phyloP scores from a whole-genome alignment of 257 asterid species.

The Solanum ossicruentum region DNA sequence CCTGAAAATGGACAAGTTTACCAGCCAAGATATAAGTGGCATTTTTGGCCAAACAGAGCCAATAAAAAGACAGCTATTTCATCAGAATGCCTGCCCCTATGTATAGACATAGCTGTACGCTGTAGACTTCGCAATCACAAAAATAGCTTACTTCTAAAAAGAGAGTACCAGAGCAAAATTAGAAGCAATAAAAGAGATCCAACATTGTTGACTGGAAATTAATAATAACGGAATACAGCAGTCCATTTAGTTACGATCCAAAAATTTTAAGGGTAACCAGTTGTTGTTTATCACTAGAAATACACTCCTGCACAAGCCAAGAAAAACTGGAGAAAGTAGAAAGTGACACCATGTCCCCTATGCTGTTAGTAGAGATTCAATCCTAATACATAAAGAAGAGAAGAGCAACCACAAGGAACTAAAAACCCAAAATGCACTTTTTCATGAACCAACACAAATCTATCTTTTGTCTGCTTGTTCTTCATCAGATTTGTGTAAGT shows the following conservation, averaged over 20 bases:
- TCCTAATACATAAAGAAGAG: neutral
- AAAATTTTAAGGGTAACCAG: neutral
- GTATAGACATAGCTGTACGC: neutral
- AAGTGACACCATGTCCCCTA: neutral
- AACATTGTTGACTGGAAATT: neutral
- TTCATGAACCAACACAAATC: neutral
- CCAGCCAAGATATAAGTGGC: conserved; percentile 4
- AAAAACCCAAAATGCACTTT: neutral
- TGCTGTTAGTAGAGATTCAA: neutral
- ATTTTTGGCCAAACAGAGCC: neutral
- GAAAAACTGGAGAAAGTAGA: neutral
- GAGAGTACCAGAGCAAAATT: neutral
- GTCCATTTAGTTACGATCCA: neutral
- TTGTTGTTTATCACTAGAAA: neutral
- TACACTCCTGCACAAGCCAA: neutral
- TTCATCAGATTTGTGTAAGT: neutral
- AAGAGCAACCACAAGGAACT: neutral
- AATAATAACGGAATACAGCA: neutral
- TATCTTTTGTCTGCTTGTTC: neutral
- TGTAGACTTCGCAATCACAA: neutral
- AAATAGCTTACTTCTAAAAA: neutral
- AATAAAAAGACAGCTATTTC: neutral
- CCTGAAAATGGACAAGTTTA: conserved; percentile 32
- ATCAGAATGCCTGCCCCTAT: neutral
- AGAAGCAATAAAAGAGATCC: neutral